Evolutionary conservation across 495 filamentous ascomycete genomes (phyloP).

Genomic region (Aspergillus haitiensis): DNA sequence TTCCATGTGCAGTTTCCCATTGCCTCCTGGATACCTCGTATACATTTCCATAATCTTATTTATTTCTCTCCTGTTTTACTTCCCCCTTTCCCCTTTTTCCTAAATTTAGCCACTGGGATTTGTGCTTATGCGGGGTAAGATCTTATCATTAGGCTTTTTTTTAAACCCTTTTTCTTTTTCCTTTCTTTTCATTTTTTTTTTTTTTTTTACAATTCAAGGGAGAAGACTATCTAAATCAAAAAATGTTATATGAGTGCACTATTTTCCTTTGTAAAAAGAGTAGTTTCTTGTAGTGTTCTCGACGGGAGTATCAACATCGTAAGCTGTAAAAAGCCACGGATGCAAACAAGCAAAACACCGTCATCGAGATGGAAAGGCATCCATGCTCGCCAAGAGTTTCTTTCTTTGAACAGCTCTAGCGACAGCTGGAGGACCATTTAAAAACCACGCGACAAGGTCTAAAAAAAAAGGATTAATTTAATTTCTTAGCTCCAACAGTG

Average conservation of each 20-base stretch:
- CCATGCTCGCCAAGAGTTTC: background rate
- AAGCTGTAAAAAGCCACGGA: background rate
- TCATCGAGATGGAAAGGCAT: constrained; percentile 11
- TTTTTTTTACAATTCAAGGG: background rate
- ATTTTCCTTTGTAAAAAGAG: too few species aligned
- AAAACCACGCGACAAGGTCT: background rate
- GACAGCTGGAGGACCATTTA: background rate
- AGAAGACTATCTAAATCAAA: too few species aligned
- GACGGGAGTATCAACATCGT: background rate
- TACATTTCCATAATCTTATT: constrained; percentile 24
- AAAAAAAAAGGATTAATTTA: background rate
- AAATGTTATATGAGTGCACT: too few species aligned
- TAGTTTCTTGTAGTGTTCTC: too few species aligned
- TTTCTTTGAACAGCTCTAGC: background rate
- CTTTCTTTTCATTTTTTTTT: background rate
- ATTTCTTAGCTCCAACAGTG: background rate
- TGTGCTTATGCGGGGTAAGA: constrained; percentile 13
- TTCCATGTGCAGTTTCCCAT: constrained; percentile 18
- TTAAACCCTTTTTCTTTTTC: background rate
- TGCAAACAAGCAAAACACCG: constrained; percentile 32
- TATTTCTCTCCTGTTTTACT: constrained; percentile 5
- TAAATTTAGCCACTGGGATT: constrained; percentile 7
- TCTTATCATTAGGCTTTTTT: constrained; percentile 13
- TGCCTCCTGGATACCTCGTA: constrained; percentile 33
- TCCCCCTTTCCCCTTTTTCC: constrained; percentile 10